Conservation (phyloP, 257 asterid genomes). For the Catharanthus roseus region DNA sequence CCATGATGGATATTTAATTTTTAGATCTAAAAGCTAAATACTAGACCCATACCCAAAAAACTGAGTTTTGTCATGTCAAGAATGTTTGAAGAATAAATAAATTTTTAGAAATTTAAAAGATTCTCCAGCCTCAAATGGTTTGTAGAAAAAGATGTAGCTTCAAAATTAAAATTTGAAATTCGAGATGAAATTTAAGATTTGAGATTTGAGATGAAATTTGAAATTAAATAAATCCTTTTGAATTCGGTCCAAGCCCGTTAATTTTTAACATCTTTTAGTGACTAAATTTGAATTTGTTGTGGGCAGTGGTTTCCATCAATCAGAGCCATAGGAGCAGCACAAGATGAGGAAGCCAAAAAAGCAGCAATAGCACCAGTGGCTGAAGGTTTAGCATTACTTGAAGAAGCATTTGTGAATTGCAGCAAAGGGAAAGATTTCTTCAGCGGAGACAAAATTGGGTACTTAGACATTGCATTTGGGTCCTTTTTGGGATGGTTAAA, state of each 20-base stretch:
- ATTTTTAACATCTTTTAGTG: too few relatives aligned
- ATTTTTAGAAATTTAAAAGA: too few relatives aligned
- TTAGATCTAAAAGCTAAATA: not conserved
- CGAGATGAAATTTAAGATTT: too few relatives aligned
- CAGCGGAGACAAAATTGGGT: constrained; percentile 53
- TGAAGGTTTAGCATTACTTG: constrained; percentile 43
- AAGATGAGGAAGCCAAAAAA: constrained; percentile 36
- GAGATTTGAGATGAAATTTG: too few relatives aligned
- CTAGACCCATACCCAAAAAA: not conserved
- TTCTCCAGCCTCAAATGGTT: too few relatives aligned
- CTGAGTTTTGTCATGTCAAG: too few relatives aligned
- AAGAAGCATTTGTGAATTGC: constrained; percentile 45
- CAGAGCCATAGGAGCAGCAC: constrained; percentile 26
- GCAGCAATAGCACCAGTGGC: constrained; percentile 16
- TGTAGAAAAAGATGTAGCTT: too few relatives aligned
- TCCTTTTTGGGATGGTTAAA: constrained; percentile 43
- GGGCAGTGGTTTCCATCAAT: constrained; percentile 53
- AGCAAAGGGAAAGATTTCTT: constrained; percentile 50
- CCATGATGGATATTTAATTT: not conserved
- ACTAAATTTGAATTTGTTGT: constrained; percentile 6
- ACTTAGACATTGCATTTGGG: constrained; percentile 57
- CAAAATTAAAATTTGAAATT: too few relatives aligned
- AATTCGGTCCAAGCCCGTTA: too few relatives aligned
- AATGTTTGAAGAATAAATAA: too few relatives aligned
- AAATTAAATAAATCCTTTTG: too few relatives aligned